These are phyloP conservation scores for Erythrobasidium hasegawianum DNA, from an alignment of 1,284 basidiomycete species.

Conservation along the genomic window DNA sequence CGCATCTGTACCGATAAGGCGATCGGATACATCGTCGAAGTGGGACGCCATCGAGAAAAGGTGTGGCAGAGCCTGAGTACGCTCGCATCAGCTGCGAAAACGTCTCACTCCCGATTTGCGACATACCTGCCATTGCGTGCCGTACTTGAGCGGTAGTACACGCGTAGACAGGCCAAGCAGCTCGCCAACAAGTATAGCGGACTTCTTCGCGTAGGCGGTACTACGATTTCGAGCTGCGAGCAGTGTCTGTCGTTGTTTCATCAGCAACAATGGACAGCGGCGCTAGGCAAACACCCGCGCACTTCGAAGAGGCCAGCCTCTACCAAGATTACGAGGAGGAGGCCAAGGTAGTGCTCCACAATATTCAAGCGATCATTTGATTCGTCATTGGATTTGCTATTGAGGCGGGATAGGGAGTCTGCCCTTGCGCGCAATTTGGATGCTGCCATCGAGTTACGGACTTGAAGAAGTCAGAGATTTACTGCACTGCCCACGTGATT, in stretches of 20 bases:
- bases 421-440: constrained; percentile 26
- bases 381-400: constrained; percentile 7
- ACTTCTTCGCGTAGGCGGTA: constrained; percentile 61
- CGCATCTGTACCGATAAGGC: constrained; percentile 78
- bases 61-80: constrained; percentile 68
- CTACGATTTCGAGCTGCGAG: constrained; percentile 1
- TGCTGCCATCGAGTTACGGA: constrained; percentile 14
- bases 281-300: constrained; percentile 46
- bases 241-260: constrained; percentile 24
- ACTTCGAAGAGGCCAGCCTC: constrained; percentile 85
- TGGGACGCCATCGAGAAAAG: constrained; percentile 77
- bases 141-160: constrained; percentile 76
- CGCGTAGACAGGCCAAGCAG: constrained; percentile 81
- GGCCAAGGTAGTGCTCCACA: constrained; percentile 86
- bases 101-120: too few relatives aligned
- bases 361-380: constrained; percentile 63
- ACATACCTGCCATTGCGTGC: constrained; percentile 73
- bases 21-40: constrained; percentile 65
- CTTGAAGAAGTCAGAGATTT: constrained; percentile 3
- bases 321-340: constrained; percentile 81
- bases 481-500: too few relatives aligned
- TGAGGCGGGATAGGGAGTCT: constrained; percentile 33
- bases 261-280: too few relatives aligned
- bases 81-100: neutral
- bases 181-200: constrained; percentile 87